Percentiles rank a stretch among this genome's conserved stretches.
These are phyloP conservation scores for Colletotrichum noveboracense DNA, from an alignment of 2,329 filamentous ascomycete genomes.

Conservation along the genomic window DNA sequence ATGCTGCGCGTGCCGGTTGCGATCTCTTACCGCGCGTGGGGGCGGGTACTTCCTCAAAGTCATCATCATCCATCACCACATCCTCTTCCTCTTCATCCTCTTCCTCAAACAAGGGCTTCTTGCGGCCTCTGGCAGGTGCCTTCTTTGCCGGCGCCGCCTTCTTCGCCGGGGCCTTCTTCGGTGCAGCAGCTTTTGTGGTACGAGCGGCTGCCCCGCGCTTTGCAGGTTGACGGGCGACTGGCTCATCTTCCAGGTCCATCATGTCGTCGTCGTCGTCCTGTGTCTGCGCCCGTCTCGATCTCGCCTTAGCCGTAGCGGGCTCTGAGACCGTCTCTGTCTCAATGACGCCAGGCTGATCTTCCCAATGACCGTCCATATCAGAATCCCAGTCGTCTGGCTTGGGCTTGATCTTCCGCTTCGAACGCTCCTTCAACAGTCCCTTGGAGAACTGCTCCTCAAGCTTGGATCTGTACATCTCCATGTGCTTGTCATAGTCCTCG, in stretches of 20 bases:
- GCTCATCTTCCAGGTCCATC: conserved; percentile 42
- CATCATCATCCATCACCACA: conserved; percentile 60
- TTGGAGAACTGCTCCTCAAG: conserved; percentile 75
- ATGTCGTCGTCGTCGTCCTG: conserved; percentile 56
- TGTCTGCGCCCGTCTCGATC: conserved; percentile 21
- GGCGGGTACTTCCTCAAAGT: conserved; percentile 41
- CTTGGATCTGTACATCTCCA: conserved; percentile 73
- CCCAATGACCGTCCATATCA: conserved; percentile 88
- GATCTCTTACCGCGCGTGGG: conserved; percentile 26
- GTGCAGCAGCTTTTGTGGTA: conserved; percentile 35
- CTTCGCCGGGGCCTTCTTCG: conserved; percentile 44
- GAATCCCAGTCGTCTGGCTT: conserved; percentile 85
- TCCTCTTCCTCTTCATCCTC: conserved; percentile 52
- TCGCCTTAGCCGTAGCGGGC: conserved; percentile 29
- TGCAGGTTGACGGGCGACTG: conserved; percentile 36
- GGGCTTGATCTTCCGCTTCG: conserved; percentile 67
- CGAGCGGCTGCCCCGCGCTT: conserved; percentile 28
- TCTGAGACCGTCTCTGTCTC: conserved; percentile 46
- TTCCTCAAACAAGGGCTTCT: conserved; percentile 40
- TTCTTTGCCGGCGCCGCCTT: conserved; percentile 43
- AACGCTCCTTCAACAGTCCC: conserved; percentile 59
- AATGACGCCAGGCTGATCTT: conserved; percentile 74
- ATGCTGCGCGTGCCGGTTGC: conserved; percentile 33
- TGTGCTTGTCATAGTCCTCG: conserved; percentile 73
- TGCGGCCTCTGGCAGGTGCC: conserved; percentile 39